Evolutionary conservation across 306 rosid species (phyloP).

Genomic region (Cicer judaicum): DNA sequence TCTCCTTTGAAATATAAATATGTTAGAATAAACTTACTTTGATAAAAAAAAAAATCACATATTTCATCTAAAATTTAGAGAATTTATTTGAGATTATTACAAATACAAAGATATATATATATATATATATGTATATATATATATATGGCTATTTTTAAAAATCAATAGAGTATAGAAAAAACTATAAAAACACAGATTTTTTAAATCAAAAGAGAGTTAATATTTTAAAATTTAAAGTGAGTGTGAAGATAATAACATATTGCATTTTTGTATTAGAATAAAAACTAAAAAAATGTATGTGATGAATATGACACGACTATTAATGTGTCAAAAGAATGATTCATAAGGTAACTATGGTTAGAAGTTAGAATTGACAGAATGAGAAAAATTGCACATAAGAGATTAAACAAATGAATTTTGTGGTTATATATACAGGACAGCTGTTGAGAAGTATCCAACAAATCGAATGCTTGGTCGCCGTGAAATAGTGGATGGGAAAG

Average conservation of each 20-base stretch:
- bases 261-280: conserved; percentile 1
- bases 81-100: too few relatives aligned
- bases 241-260: background rate
- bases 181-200: background rate
- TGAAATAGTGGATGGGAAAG: conserved; percentile 69
- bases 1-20: background rate
- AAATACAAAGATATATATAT: background rate
- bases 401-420: background rate
- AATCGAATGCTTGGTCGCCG: conserved; percentile 85
- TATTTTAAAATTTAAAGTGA: background rate
- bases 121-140: too few relatives aligned
- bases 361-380: background rate
- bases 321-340: background rate
- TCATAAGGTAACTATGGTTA: background rate
- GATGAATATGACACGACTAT: background rate
- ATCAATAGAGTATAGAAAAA: background rate
- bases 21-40: background rate
- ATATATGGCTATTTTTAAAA: background rate
- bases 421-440: conserved; percentile 47
- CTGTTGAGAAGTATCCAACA: conserved; percentile 69
- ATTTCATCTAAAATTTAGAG: too few relatives aligned
- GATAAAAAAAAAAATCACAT: background rate
- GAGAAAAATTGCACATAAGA: background rate
- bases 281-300: background rate
- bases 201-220: background rate